These are phyloP conservation scores for Stipa capillata DNA, from an alignment of 176 grass and related monocot species.

Conservation along the genomic window DNA sequence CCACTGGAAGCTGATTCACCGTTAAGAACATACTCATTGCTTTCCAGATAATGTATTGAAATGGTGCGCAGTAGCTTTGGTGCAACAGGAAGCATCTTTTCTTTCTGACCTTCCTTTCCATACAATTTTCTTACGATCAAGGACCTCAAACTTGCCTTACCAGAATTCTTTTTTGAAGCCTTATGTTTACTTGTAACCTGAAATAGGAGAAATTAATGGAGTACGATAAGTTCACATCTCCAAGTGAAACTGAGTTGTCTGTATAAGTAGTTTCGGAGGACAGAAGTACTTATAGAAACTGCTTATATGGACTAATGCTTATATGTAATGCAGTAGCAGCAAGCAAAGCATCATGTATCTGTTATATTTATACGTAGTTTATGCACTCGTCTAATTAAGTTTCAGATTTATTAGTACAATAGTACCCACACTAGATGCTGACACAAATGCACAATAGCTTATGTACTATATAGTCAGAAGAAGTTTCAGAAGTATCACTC, in stretches of 20 bases:
- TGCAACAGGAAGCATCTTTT: slow-evolving; percentile 88
- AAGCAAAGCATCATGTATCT: not conserved
- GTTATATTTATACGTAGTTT: not conserved
- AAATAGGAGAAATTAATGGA: slow-evolving; percentile 32
- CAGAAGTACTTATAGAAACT: slow-evolving; percentile 3
- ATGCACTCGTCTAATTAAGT: not conserved
- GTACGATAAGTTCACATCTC: not conserved
- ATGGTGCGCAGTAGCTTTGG: slow-evolving; percentile 69
- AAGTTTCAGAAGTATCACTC: not conserved
- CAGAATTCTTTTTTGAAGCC: slow-evolving; percentile 43
- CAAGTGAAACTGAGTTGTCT: not conserved
- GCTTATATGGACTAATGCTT: slow-evolving; percentile 3
- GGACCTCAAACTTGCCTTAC: slow-evolving; percentile 60
- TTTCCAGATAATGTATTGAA: slow-evolving; percentile 89
- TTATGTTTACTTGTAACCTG: slow-evolving; percentile 41
- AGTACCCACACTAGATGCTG: not conserved
- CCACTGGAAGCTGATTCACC: slow-evolving; percentile 3
- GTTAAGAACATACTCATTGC: slow-evolving; percentile 61
- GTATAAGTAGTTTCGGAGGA: not conserved
- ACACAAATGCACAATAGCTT: not conserved
- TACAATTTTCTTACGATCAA: slow-evolving; percentile 64
- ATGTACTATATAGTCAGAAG: not conserved
- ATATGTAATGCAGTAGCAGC: no score
- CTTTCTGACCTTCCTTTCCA: slow-evolving; percentile 58
- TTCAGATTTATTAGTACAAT: not conserved